Evolutionary conservation across 2,329 filamentous ascomycete species (phyloP), one percentile per base, ranked within the genome.

Genomic region (Neonectria punicea): DNA sequence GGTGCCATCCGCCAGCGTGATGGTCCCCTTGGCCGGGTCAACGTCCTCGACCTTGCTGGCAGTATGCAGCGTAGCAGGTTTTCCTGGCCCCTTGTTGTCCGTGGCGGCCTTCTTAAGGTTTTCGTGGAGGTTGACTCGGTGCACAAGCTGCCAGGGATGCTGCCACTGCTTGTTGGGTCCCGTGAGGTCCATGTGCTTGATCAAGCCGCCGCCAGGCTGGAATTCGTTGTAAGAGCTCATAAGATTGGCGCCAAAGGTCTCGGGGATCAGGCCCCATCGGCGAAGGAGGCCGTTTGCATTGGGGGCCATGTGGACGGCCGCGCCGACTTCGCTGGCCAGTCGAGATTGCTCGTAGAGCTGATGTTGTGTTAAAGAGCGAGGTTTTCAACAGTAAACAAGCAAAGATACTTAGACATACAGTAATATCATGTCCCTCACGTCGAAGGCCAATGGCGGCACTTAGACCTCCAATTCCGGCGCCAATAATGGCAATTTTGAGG

Each of bases 251-350:
- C 80, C 80, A 39, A 81, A 77, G 1, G 68, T 63, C 69, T 82
- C 80, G 11, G 79, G 77, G 2, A 72, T 70, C 28, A 83, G 74
- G 16, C 80, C 81, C 67, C 78, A 78, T 55, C 77, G 74, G 2
- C 79, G 77, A 10, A 91, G 79, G 2, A 90, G 74, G 0, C 87
- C 86, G 74, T 89, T 89, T 7, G 83, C 79, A 72, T 91, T 92
- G 1, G 89, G 87, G 0, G 86, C 84, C 5, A 91, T 72, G 70
- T 90, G 87, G 20, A 91, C 82, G 0, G 88, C 88, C 3, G 88
- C 88, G 0, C 88, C 89, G 0, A 82, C 77, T 73, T 90, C 88
- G 53, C 80, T 85, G 20, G 84, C 83, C 53, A 89, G 85, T 5
- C 80, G 79, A 0, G 87, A 88, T 71, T 87, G 84, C 70, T 90